Evolutionary conservation across 805 yeast genomes (phyloP).

Genomic region (Candida ficus): DNA sequence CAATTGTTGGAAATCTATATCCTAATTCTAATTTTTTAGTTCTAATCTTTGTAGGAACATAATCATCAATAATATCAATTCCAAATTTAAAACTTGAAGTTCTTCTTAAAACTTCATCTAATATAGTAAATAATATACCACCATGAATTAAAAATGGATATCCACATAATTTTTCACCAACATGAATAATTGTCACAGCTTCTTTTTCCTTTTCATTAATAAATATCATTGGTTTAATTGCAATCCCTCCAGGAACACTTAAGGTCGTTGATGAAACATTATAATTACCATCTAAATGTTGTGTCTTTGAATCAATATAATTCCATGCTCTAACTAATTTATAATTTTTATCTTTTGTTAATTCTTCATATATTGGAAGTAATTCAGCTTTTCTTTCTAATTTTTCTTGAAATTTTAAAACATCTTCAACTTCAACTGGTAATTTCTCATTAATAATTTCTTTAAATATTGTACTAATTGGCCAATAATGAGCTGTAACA

Average conservation of each 20-base stretch:
- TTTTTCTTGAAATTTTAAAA: conserved; percentile 24
- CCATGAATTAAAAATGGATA: conserved; percentile 88
- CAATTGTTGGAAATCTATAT: conserved; percentile 70
- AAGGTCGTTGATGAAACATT: conserved; percentile 48
- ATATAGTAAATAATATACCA: conserved; percentile 74
- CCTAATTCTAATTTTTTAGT: conserved; percentile 44
- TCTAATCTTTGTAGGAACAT: conserved; percentile 35
- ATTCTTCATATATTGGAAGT: conserved; percentile 46
- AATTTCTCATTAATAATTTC: conserved; percentile 18
- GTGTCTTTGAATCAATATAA: conserved; percentile 38
- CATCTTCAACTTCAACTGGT: conserved; percentile 24
- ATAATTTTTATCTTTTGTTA: conserved; percentile 35
- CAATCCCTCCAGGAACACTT: conserved; percentile 72
- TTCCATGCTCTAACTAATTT: conserved; percentile 38
- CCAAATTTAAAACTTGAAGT: conserved; percentile 36
- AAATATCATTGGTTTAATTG: conserved; percentile 67
- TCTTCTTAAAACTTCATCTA: conserved; percentile 71
- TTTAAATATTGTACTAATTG: conserved; percentile 30
- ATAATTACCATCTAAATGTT: conserved; percentile 10
- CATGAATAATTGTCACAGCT: conserved; percentile 62
- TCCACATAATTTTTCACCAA: conserved; percentile 77
- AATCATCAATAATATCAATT: conserved; percentile 30
- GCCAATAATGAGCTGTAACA: conserved; percentile 29
- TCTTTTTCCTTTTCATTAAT: conserved; percentile 51
- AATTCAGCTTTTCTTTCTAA: conserved; percentile 44